Evolutionary conservation across 192 early-diverging fungal species (phyloP), one percentile per base, ranked within the genome.

Genomic region (Spinellus fusiger): DNA sequence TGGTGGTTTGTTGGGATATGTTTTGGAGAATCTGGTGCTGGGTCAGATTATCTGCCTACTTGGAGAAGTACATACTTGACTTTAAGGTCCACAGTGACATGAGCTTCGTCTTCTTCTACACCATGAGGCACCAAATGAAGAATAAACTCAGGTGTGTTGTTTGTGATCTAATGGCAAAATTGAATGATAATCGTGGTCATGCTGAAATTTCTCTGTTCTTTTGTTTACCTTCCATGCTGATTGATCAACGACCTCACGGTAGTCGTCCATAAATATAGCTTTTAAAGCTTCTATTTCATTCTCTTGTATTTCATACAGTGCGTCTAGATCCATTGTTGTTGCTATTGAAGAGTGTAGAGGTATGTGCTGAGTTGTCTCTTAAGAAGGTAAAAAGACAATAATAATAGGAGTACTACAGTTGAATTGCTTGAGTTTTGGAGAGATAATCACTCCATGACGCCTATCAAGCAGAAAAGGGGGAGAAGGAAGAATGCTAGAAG

Each of bases 221-320:
- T 47, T 34, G 29, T 34, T 49, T 66, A 77, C 79, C 73, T 80
- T 80, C 81, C 81, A 83, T 10, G 77, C 75, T 31, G 73, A 72
- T 31, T 68, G 64, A 6, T 73, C 76, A 7, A 65, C 56, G 1
- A 83, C 74, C 6, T 69, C 59, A 35, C 73, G 62, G 55, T 77
- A 83, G 48, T 83, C 81, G 26, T 80, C 81, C 81, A 83, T 83
- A 59, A 71, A 83, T 29, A 83, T 83, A n/a, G 81, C 81, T 68
- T 73, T 66, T 13, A 90, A 69, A 29, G 84, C 88, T 54, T 83
- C 84, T 26, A 91, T 69, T 73, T 91, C 89, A 68, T 87, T 83
- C 40, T 80, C 64, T 73, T 91, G 89, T 28, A 85, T 64, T 64
- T 85, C 79, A 12, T 76, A 46, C 34, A 83, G 58, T 69, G 80